phyloP scores from a whole-genome alignment of 2,329 filamentous ascomycete species.

The Beauveria rudraprayagi region DNA sequence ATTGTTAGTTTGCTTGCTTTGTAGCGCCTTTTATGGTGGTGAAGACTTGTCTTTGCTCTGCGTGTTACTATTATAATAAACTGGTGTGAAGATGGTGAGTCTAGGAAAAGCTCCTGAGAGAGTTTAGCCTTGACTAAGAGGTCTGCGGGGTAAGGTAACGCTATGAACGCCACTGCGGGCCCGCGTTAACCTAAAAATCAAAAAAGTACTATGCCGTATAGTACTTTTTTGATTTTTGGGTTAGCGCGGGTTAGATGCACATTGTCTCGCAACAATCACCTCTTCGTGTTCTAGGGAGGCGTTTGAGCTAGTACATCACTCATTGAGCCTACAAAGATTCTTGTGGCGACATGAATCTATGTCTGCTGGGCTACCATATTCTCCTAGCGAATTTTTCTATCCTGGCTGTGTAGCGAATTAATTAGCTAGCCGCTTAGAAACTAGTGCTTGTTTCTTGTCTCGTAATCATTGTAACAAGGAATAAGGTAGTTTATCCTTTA shows the following conservation, averaged over 20 bases:
- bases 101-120: not conserved
- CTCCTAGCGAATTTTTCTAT: not conserved
- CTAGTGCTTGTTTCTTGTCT: not conserved
- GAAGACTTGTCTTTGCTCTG: not conserved
- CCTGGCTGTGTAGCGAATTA: not conserved
- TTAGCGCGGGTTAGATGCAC: not conserved
- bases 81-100: not conserved
- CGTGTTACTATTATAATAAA: not conserved
- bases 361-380: not conserved
- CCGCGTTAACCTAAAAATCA: not conserved
- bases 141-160: not conserved
- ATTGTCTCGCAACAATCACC: not conserved
- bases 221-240: not conserved
- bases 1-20: not conserved
- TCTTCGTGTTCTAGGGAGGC: not conserved
- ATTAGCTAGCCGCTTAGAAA: not conserved
- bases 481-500: not conserved
- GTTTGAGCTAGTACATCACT: not conserved
- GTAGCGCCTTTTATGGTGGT: not conserved
- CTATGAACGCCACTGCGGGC: not conserved
- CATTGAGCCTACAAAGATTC: not conserved
- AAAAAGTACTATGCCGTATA: not conserved
- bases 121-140: not conserved
- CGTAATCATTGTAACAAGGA: not conserved
- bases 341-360: not conserved